phyloP scores from a whole-genome alignment of 75 land plant species.

The Pinus taeda region DNA sequence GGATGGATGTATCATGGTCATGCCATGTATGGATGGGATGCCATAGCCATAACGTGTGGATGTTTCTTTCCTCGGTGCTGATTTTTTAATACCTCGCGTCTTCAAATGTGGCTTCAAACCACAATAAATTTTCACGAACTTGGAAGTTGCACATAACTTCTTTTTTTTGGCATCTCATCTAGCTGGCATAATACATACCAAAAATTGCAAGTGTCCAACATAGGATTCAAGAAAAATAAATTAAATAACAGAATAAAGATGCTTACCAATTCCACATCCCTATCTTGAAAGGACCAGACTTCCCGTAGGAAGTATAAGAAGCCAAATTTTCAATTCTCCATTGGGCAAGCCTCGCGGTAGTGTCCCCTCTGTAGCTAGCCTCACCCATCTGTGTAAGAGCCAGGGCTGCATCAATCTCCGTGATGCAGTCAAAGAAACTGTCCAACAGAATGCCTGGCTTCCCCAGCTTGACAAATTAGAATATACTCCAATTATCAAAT shows the following conservation, averaged over 20 bases:
- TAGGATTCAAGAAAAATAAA: too few species aligned
- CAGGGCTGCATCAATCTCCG: slow-evolving; percentile 50
- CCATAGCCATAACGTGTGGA: too few species aligned
- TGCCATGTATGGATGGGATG: too few species aligned
- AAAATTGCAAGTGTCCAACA: background rate
- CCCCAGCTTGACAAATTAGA: background rate
- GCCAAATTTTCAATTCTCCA: slow-evolving; percentile 70
- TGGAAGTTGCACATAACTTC: background rate
- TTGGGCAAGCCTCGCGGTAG: slow-evolving; percentile 66
- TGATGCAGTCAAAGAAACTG: slow-evolving; percentile 34
- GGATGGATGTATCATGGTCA: too few species aligned
- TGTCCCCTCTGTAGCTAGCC: slow-evolving; percentile 45
- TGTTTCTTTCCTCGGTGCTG: too few species aligned
- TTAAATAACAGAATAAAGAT: background rate
- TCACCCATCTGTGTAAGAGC: slow-evolving; percentile 56
- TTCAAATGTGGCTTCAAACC: too few species aligned
- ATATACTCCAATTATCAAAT: too few species aligned
- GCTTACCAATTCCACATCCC: slow-evolving; percentile 70
- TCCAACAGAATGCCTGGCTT: background rate
- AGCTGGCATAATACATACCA: accelerated
- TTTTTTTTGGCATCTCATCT: background rate
- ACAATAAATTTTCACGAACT: background rate
- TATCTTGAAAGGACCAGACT: slow-evolving; percentile 71
- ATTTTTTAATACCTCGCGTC: too few species aligned
- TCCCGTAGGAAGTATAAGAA: slow-evolving; percentile 47